A percentile compares a stretch with the other conserved stretches of the same genome.
These are phyloP conservation scores for Candida wancherniae DNA, from an alignment of 805 yeast species.

Conservation along the genomic window DNA sequence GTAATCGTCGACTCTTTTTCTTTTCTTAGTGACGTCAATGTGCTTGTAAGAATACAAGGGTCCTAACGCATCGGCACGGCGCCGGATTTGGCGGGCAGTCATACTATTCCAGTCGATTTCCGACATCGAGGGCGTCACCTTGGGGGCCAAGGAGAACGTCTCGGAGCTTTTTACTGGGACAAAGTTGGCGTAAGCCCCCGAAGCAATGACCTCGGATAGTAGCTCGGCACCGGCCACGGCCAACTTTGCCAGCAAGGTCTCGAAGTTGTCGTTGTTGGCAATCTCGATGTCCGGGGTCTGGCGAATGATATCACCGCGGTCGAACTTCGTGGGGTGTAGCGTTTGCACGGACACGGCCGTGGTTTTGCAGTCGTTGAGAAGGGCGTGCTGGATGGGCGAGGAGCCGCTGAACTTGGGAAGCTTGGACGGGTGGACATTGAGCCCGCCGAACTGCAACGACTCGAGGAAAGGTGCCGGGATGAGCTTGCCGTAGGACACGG, in stretches of 20 bases:
- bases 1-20: slow-evolving; percentile 21
- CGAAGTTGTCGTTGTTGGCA: slow-evolving; percentile 38
- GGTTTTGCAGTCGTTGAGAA: slow-evolving; percentile 52
- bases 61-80: slow-evolving; percentile 51
- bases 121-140: slow-evolving; percentile 40
- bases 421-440: slow-evolving; percentile 90
- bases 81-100: slow-evolving; percentile 34
- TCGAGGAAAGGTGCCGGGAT: slow-evolving; percentile 62
- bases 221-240: slow-evolving; percentile 61
- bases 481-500: slow-evolving; percentile 84
- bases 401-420: slow-evolving; percentile 83
- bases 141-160: slow-evolving; percentile 53
- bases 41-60: slow-evolving; percentile 44
- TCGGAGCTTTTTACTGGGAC: slow-evolving; percentile 10
- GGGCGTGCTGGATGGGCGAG: slow-evolving; percentile 79
- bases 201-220: slow-evolving; percentile 41
- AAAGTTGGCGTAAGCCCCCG: slow-evolving; percentile 20
- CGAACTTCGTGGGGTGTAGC: slow-evolving; percentile 82
- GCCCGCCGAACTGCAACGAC: slow-evolving; percentile 54
- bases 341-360: slow-evolving; percentile 93
- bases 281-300: slow-evolving; percentile 49
- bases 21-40: slow-evolving; percentile 31
- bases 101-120: slow-evolving; percentile 45
- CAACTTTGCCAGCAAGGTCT: slow-evolving; percentile 44
- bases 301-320: slow-evolving; percentile 63